Evolutionary conservation across 495 filamentous ascomycete genomes (phyloP).

Genomic region (Penicillium taxi): DNA sequence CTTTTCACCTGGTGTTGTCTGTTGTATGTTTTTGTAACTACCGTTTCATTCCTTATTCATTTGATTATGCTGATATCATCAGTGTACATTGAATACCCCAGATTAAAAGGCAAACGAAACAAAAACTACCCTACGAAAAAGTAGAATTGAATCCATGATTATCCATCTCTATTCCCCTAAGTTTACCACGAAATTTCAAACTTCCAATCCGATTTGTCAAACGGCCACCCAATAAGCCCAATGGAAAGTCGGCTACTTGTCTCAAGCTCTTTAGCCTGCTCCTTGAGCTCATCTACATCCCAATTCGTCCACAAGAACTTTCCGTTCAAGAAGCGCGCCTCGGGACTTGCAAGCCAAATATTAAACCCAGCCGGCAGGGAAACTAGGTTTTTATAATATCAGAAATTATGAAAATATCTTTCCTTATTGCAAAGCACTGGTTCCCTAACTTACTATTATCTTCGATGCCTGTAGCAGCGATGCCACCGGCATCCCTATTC

Average conservation of each 20-base stretch:
- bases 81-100: no score
- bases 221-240: conserved; percentile 8
- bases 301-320: conserved; percentile 39
- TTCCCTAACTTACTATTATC: conserved; percentile 39
- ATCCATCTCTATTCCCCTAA: no score
- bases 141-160: no score
- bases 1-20: no score
- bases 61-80: no score
- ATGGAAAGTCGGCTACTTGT: not conserved
- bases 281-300: conserved; percentile 47
- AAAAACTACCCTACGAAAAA: no score
- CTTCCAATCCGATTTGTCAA: conserved; percentile 1
- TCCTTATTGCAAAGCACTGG: no score
- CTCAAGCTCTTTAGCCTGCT: conserved; percentile 44
- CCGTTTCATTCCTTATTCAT: no score
- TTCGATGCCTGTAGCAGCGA: conserved; percentile 22
- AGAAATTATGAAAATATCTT: not conserved
- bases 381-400: conserved; percentile 8
- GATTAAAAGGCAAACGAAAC: no score
- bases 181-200: no score
- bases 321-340: conserved; percentile 40
- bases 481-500: conserved; percentile 28
- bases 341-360: conserved; percentile 34
- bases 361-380: conserved; percentile 17
- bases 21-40: no score